Conservation (phyloP, 2,329 filamentous ascomycete genomes). For the Onygenales sp. region DNA sequence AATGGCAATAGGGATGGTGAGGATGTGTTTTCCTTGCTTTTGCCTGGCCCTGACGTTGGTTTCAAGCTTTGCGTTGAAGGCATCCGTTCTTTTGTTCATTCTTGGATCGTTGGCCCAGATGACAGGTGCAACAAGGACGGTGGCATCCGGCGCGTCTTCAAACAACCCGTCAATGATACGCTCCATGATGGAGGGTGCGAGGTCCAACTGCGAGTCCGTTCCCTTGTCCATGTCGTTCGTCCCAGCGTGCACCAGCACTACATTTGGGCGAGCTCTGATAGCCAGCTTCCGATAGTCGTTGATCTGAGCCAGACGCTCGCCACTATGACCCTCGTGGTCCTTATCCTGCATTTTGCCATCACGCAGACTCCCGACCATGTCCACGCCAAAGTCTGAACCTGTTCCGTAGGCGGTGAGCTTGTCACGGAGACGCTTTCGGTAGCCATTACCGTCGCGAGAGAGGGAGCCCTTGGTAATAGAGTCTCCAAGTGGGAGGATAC, state of each 20-base stretch:
- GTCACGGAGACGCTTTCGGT: constrained; percentile 19
- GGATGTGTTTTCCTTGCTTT: background rate
- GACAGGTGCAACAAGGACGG: constrained; percentile 27
- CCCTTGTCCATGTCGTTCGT: constrained; percentile 20
- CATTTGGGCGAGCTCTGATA: constrained; percentile 16
- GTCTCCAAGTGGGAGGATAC: constrained; percentile 20
- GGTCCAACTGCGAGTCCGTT: constrained; percentile 7
- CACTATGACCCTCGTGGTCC: constrained; percentile 8
- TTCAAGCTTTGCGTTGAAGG: background rate
- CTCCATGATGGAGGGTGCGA: constrained; percentile 23
- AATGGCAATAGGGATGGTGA: background rate
- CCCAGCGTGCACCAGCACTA: constrained; percentile 21
- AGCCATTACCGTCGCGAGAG: constrained; percentile 22
- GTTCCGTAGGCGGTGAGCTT: constrained; percentile 15
- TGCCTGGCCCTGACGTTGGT: background rate
- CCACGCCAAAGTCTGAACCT: background rate
- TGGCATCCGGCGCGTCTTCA: constrained; percentile 18
- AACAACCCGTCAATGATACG: constrained; percentile 23
- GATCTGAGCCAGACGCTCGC: background rate
- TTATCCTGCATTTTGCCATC: constrained; percentile 20
- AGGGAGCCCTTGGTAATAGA: constrained; percentile 21
- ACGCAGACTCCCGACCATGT: background rate
- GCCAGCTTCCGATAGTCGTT: background rate
- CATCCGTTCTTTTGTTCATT: background rate
- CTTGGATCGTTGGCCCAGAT: constrained; percentile 2